phyloP scores from a whole-genome alignment of 2,329 filamentous ascomycete species.

The Alternaria gaisen region DNA sequence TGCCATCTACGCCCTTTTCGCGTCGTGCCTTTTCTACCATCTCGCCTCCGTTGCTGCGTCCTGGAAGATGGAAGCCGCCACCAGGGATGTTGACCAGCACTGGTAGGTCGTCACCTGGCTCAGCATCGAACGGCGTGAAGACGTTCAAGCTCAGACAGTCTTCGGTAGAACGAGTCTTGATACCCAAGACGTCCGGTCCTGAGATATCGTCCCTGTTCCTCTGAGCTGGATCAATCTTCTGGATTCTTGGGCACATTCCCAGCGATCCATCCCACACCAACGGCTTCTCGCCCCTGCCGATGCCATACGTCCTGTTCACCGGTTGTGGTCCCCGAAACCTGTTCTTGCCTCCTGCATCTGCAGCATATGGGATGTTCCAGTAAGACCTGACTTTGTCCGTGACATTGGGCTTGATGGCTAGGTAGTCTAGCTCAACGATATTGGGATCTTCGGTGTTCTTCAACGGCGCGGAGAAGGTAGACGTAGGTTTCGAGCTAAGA shows the following conservation, averaged over 20 bases:
- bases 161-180: slow-evolving; percentile 38
- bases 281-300: slow-evolving; percentile 31
- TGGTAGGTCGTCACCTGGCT: slow-evolving; percentile 44
- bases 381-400: slow-evolving; percentile 40
- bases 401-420: slow-evolving; percentile 40
- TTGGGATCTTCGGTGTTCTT: slow-evolving; percentile 40
- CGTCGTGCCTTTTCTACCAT: slow-evolving; percentile 43
- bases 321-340: slow-evolving; percentile 45
- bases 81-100: slow-evolving; percentile 59
- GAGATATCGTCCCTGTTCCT: slow-evolving; percentile 40
- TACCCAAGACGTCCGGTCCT: slow-evolving; percentile 37
- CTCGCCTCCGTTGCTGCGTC: slow-evolving; percentile 42
- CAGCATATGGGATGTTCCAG: slow-evolving; percentile 48
- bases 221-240: slow-evolving; percentile 41
- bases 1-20: slow-evolving; percentile 36
- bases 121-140: slow-evolving; percentile 44
- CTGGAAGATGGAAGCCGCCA: slow-evolving; percentile 53
- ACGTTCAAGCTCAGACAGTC: slow-evolving; percentile 57
- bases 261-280: slow-evolving; percentile 42
- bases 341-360: slow-evolving; percentile 40
- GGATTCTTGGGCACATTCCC: slow-evolving; percentile 47
- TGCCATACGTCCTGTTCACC: slow-evolving; percentile 36
- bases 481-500: slow-evolving; percentile 28
- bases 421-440: slow-evolving; percentile 44
- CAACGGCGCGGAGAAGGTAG: slow-evolving; percentile 33